phyloP scores from a whole-genome alignment of 345 rosid species.

The Aquilaria yunnanensis region DNA sequence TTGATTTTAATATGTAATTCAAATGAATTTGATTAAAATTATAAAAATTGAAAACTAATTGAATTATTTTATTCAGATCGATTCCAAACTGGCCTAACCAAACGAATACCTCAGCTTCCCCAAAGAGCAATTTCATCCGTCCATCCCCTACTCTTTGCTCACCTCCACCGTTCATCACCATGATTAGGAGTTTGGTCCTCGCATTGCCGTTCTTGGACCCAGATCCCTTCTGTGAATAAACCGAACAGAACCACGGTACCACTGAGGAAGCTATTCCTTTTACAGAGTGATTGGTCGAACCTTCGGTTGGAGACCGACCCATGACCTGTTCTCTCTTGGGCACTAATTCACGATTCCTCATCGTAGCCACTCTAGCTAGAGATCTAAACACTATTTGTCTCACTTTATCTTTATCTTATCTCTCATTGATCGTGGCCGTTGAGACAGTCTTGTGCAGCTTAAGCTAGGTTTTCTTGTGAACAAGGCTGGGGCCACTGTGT shows the following conservation, averaged over 20 bases:
- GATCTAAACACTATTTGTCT: slow-evolving; percentile 31
- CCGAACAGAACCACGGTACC: slow-evolving; percentile 18
- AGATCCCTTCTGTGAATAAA: slow-evolving; percentile 26
- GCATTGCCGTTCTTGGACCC: slow-evolving; percentile 5
- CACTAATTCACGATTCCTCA: slow-evolving; percentile 15
- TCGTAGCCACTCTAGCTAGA: slow-evolving; percentile 37
- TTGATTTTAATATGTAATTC: no score
- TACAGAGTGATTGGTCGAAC: slow-evolving; percentile 46
- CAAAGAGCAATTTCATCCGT: no score
- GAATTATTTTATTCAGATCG: no score
- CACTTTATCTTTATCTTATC: slow-evolving; percentile 35
- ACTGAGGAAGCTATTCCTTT: slow-evolving; percentile 7
- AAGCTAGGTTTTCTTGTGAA: slow-evolving; percentile 21
- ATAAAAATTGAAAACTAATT: no score
- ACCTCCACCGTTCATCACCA: no score
- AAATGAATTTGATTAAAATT: no score
- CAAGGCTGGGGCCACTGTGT: no score
- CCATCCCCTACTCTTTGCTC: no score
- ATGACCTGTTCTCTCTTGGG: slow-evolving; percentile 21
- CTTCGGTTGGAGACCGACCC: slow-evolving; percentile 43
- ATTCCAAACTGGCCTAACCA: no score
- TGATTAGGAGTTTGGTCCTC: not conserved
- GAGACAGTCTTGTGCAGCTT: slow-evolving; percentile 59
- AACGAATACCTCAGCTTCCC: no score
- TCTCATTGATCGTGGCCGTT: slow-evolving; percentile 34